Conservation (phyloP, 225 moss, liverwort and hornwort species). For the Pleurozium schreberi region DNA sequence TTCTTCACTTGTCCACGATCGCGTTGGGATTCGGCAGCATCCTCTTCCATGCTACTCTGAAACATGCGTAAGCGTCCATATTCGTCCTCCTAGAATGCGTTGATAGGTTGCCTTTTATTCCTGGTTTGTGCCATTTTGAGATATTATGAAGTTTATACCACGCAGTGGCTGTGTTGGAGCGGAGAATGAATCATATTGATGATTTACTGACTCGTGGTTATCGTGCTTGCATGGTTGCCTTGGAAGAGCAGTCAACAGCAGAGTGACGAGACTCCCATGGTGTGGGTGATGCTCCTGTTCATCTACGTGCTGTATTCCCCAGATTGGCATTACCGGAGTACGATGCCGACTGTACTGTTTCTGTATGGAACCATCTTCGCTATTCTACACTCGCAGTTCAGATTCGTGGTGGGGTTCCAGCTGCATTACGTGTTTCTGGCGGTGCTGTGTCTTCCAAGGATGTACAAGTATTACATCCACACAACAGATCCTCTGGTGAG, state of each 20-base stretch:
- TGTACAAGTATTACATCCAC: constrained; percentile 93
- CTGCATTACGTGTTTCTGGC: constrained; percentile 68
- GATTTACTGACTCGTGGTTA: not conserved
- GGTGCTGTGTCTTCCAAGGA: constrained; percentile 75
- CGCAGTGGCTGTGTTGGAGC: not conserved
- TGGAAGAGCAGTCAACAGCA: constrained; percentile 58
- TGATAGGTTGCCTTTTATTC: not conserved
- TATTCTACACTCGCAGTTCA: constrained; percentile 62
- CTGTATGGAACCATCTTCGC: constrained; percentile 74
- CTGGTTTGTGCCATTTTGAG: not conserved
- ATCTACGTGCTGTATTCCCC: constrained; percentile 87
- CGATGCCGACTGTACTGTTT: constrained; percentile 81
- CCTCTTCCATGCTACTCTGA: constrained; percentile 67
- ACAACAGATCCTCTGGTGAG: constrained; percentile 62
- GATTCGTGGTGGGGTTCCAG: constrained; percentile 78
- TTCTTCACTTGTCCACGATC: constrained; percentile 65
- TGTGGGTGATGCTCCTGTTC: constrained; percentile 88
- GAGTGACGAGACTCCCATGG: constrained; percentile 89
- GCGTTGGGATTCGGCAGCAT: constrained; percentile 78
- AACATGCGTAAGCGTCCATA: constrained; percentile 50
- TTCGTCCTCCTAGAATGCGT: not conserved
- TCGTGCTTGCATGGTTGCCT: not conserved
- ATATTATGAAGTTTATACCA: not conserved
- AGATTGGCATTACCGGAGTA: constrained; percentile 85
- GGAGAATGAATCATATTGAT: not conserved